Percentiles rank a stretch among this genome's conserved stretches.
These are phyloP conservation scores for Waltergamsia citrina DNA, from an alignment of 2,329 filamentous ascomycete genomes.

Conservation along the genomic window DNA sequence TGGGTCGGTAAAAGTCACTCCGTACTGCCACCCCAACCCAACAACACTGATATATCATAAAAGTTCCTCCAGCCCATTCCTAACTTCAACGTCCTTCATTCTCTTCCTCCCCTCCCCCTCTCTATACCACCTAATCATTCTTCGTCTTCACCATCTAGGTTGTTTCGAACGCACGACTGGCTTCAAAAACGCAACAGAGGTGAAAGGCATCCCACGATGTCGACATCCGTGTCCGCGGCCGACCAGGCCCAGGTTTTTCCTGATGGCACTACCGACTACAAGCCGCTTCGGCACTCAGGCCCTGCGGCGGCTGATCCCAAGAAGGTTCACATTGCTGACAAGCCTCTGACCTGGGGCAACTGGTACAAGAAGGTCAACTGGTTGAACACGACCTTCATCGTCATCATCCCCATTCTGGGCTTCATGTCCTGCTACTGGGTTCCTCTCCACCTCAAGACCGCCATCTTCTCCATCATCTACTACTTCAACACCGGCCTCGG, in stretches of 20 bases:
- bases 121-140: neutral
- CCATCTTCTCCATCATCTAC: constrained; percentile 64
- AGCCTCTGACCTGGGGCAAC: constrained; percentile 70
- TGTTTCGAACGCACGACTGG: neutral
- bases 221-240: constrained; percentile 28
- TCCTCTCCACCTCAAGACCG: constrained; percentile 62
- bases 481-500: constrained; percentile 80
- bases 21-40: constrained; percentile 3
- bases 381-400: constrained; percentile 77
- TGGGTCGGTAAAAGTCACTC: no score
- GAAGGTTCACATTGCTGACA: constrained; percentile 82
- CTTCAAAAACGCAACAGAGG: neutral
- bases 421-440: constrained; percentile 70
- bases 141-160: neutral
- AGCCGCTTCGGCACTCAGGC: constrained; percentile 31
- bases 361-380: constrained; percentile 93
- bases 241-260: constrained; percentile 30
- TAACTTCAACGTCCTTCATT: neutral
- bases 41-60: neutral
- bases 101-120: neutral
- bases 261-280: constrained; percentile 47
- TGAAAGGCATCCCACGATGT: constrained; percentile 12
- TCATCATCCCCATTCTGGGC: constrained; percentile 67
- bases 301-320: constrained; percentile 40
- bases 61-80: neutral